A percentile compares a stretch with the other conserved stretches of the same genome.
Conservation (phyloP, 345 rosid species). For the Rhizophora apiculata region DNA sequence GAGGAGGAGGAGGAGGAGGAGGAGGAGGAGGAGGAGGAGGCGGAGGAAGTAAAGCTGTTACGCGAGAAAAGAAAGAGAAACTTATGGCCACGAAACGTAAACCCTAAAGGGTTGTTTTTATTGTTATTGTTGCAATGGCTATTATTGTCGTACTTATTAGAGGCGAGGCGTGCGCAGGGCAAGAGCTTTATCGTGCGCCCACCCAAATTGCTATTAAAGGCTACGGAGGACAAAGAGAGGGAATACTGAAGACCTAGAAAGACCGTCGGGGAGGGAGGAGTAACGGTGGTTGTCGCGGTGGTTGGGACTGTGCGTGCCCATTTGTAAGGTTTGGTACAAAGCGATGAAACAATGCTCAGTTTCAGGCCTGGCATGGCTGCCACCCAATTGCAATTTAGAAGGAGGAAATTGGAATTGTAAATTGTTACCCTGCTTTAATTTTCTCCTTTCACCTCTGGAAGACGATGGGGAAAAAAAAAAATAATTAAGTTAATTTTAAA, state of each 20-base stretch:
- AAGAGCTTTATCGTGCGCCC: slow-evolving; percentile 22
- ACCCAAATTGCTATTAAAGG: slow-evolving; percentile 1
- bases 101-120: slow-evolving; percentile 7
- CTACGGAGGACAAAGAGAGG: neutral
- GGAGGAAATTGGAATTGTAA: too few species aligned
- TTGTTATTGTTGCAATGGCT: neutral
- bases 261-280: neutral
- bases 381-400: too few species aligned
- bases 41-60: neutral
- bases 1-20: neutral
- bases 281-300: neutral
- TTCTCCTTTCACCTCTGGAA: too few species aligned
- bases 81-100: slow-evolving; percentile 3
- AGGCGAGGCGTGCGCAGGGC: slow-evolving; percentile 6
- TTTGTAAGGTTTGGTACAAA: slow-evolving; percentile 7
- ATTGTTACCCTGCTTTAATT: too few species aligned
- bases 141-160: neutral
- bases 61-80: neutral
- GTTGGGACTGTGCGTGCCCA: slow-evolving; percentile 4
- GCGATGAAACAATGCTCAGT: neutral
- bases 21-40: too few species aligned
- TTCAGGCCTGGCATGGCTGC: slow-evolving; percentile 9
- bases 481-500: too few species aligned
- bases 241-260: neutral
- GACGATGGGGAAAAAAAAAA: too few species aligned